Conservation (phyloP, 176 grass and related monocot species). For the Themeda triandra region DNA sequence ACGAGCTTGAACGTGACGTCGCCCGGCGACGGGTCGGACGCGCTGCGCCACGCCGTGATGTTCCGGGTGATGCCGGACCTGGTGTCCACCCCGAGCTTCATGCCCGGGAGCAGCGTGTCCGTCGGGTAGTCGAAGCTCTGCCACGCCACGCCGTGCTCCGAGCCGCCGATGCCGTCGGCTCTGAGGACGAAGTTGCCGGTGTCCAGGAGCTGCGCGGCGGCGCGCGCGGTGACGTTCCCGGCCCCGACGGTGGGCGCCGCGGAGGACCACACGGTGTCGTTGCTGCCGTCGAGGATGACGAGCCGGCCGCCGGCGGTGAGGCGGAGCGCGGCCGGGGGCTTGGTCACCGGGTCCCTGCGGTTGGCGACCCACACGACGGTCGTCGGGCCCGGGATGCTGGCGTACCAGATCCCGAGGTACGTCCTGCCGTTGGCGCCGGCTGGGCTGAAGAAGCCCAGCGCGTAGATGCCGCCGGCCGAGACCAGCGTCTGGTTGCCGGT, state of each 20-base stretch:
- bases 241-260: neutral
- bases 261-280: slow-evolving; percentile 36
- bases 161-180: slow-evolving; percentile 6
- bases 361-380: slow-evolving; percentile 62
- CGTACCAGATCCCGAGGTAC: slow-evolving; percentile 50
- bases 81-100: slow-evolving; percentile 50
- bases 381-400: neutral
- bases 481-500: slow-evolving; percentile 46
- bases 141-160: slow-evolving; percentile 18
- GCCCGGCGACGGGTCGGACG: slow-evolving; percentile 44
- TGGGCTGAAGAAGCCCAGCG: slow-evolving; percentile 69
- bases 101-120: slow-evolving; percentile 49
- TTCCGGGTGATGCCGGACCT: slow-evolving; percentile 26
- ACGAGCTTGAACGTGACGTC: slow-evolving; percentile 42
- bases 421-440: neutral
- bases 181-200: slow-evolving; percentile 44
- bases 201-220: slow-evolving; percentile 23
- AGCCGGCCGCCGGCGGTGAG: slow-evolving; percentile 24
- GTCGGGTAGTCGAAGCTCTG: slow-evolving; percentile 72
- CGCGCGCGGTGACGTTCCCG: neutral
- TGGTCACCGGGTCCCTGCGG: slow-evolving; percentile 26
- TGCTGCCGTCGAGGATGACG: slow-evolving; percentile 20
- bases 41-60: slow-evolving; percentile 49
- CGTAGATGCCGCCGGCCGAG: slow-evolving; percentile 42
- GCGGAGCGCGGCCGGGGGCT: neutral